phyloP scores from a whole-genome alignment of 2,329 filamentous ascomycete genomes.

The Trichoderma koningiopsis region DNA sequence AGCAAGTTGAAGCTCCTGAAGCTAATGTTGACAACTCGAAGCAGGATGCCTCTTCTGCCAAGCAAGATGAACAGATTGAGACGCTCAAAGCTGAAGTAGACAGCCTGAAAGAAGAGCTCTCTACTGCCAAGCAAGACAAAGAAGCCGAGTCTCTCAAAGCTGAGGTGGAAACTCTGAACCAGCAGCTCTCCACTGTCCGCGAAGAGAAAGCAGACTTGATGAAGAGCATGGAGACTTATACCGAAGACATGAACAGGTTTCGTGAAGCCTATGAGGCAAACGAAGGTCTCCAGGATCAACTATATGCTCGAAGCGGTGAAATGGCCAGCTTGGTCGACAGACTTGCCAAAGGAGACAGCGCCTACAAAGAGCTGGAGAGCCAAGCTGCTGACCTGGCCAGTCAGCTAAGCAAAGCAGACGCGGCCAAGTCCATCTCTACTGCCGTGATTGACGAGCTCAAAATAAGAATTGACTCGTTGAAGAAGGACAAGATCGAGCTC shows the following conservation, averaged over 20 bases:
- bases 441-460: constrained; percentile 44
- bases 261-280: constrained; percentile 45
- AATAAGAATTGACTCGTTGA: constrained; percentile 42
- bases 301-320: constrained; percentile 52
- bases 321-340: constrained; percentile 54
- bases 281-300: constrained; percentile 52
- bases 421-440: constrained; percentile 46
- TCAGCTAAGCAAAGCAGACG: constrained; percentile 44
- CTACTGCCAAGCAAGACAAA: constrained; percentile 60
- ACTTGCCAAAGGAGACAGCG: constrained; percentile 46
- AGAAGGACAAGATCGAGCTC: constrained; percentile 39
- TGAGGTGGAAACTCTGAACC: constrained; percentile 68
- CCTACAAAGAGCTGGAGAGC: constrained; percentile 49
- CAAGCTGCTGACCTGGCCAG: constrained; percentile 44
- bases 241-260: constrained; percentile 59
- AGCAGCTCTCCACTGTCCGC: constrained; percentile 70
- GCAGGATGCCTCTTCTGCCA: constrained; percentile 39
- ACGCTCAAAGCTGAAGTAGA: constrained; percentile 70
- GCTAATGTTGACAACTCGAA: constrained; percentile 68
- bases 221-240: constrained; percentile 67
- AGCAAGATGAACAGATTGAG: constrained; percentile 70
- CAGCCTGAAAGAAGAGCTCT: constrained; percentile 55
- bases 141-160: constrained; percentile 71
- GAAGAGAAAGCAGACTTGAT: constrained; percentile 70
- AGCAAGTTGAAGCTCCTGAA: constrained; percentile 71